These are phyloP conservation scores for Moesziomyces sp. DNA, from an alignment of 1,284 basidiomycete genomes.

Conservation along the genomic window DNA sequence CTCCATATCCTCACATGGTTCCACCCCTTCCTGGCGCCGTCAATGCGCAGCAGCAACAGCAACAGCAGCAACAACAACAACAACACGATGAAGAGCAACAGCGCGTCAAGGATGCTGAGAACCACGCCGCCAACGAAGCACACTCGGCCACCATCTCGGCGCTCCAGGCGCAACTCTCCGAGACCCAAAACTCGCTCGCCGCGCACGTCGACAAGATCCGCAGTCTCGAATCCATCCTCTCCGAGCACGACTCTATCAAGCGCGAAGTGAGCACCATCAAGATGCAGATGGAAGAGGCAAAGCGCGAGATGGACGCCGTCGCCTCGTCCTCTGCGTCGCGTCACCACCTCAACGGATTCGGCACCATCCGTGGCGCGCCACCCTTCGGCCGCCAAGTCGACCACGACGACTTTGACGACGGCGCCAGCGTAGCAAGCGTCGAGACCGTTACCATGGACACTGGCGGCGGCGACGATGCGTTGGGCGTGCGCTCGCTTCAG, in stretches of 20 bases:
- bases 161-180: slow-evolving; percentile 83
- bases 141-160: slow-evolving; percentile 67
- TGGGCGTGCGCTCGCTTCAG: not conserved
- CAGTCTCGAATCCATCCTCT: slow-evolving; percentile 80
- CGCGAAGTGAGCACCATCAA: slow-evolving; percentile 76
- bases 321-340: slow-evolving; percentile 15
- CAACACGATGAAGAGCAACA: slow-evolving; percentile 22
- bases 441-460: slow-evolving; percentile 55
- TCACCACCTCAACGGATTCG: slow-evolving; percentile 30
- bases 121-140: slow-evolving; percentile 36
- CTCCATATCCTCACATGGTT: slow-evolving; percentile 64
- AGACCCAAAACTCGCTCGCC: slow-evolving; percentile 83
- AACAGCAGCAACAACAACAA: slow-evolving; percentile 11
- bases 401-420: slow-evolving; percentile 57
- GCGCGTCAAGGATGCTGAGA: slow-evolving; percentile 27
- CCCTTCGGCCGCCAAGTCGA: slow-evolving; percentile 11
- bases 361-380: slow-evolving; percentile 17
- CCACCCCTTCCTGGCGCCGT: slow-evolving; percentile 37
- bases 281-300: slow-evolving; percentile 66
- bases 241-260: slow-evolving; percentile 86
- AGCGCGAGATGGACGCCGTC: slow-evolving; percentile 54
- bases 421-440: slow-evolving; percentile 59
- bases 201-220: slow-evolving; percentile 86
- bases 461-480: slow-evolving; percentile 17
- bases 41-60: slow-evolving; percentile 23